These are phyloP conservation scores for Fusarium bulbicola DNA, from an alignment of 2,329 filamentous ascomycete species.

Conservation along the genomic window DNA sequence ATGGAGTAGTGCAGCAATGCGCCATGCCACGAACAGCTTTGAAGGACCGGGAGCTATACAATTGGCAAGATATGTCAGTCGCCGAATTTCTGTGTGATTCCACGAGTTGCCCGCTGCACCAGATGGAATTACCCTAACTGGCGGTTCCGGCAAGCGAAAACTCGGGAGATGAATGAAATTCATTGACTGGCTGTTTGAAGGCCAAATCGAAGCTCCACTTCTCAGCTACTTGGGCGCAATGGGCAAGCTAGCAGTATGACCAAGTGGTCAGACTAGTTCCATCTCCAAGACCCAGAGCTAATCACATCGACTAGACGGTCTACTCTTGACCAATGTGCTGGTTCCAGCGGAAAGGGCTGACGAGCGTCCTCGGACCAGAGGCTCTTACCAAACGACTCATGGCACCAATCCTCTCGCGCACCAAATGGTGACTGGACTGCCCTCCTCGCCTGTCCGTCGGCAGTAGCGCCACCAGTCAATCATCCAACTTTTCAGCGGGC, in stretches of 20 bases:
- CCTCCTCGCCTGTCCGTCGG: slow-evolving; percentile 59
- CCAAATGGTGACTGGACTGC: slow-evolving; percentile 66
- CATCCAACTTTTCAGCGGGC: slow-evolving; percentile 62
- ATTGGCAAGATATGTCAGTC: slow-evolving; percentile 50
- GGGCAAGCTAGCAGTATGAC: slow-evolving; percentile 35
- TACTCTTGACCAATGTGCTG: slow-evolving; percentile 60
- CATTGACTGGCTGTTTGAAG: slow-evolving; percentile 58
- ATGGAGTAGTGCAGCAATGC: slow-evolving; percentile 26
- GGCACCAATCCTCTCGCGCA: slow-evolving; percentile 68
- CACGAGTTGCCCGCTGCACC: slow-evolving; percentile 51
- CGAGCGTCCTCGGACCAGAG: slow-evolving; percentile 77
- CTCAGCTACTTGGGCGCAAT: slow-evolving; percentile 26
- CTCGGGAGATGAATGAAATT: slow-evolving; percentile 49
- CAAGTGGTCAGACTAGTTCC: slow-evolving; percentile 30
- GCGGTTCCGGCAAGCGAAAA: slow-evolving; percentile 56
- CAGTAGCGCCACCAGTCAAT: slow-evolving; percentile 43
- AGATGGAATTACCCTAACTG: slow-evolving; percentile 40
- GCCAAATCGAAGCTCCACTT: slow-evolving; percentile 58
- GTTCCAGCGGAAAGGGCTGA: slow-evolving; percentile 75
- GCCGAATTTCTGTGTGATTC: slow-evolving; percentile 58
- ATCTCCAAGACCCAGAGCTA: slow-evolving; percentile 36
- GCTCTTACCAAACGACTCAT: slow-evolving; percentile 83
- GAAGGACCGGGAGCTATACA: slow-evolving; percentile 57
- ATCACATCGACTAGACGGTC: slow-evolving; percentile 50
- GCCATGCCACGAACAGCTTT: slow-evolving; percentile 35